Evolutionary conservation across 306 rosid genomes (phyloP).

Genomic region (Vachellia collinsii): DNA sequence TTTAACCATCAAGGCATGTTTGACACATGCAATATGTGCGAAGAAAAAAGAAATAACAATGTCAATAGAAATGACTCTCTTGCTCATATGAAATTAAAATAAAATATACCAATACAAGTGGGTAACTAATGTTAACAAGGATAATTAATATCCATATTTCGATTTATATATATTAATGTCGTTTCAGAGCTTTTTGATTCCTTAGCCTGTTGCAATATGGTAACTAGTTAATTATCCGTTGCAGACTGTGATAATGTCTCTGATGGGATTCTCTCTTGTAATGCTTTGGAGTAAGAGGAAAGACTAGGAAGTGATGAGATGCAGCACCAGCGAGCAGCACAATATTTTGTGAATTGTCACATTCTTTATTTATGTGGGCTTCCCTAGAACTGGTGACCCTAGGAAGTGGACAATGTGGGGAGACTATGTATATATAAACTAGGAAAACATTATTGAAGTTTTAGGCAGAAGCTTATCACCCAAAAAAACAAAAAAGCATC

Average conservation of each 20-base stretch:
- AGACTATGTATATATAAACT: background rate
- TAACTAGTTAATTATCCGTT: slow-evolving; percentile 38
- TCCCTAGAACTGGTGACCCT: background rate
- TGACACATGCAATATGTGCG: background rate
- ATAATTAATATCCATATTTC: background rate
- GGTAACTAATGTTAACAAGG: background rate
- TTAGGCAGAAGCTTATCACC: background rate
- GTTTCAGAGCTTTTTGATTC: background rate
- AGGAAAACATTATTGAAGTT: background rate
- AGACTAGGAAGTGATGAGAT: slow-evolving; percentile 35
- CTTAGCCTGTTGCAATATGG: slow-evolving; percentile 13
- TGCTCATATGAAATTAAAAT: background rate
- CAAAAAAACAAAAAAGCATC: too few relatives aligned
- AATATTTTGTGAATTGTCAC: slow-evolving; percentile 28
- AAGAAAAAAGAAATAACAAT: background rate
- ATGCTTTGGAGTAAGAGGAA: slow-evolving; percentile 76
- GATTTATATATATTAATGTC: too few relatives aligned
- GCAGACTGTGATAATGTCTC: slow-evolving; percentile 95
- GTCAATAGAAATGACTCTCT: background rate
- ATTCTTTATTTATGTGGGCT: slow-evolving; percentile 10
- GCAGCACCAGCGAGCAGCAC: slow-evolving; percentile 25
- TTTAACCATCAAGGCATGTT: background rate
- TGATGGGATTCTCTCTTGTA: slow-evolving; percentile 96
- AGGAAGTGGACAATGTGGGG: background rate
- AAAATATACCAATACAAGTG: background rate